Percentiles rank a stretch among this genome's conserved stretches.
Conservation (phyloP, 176 grass and related monocot genomes). For the Cymbopogon citratus region DNA sequence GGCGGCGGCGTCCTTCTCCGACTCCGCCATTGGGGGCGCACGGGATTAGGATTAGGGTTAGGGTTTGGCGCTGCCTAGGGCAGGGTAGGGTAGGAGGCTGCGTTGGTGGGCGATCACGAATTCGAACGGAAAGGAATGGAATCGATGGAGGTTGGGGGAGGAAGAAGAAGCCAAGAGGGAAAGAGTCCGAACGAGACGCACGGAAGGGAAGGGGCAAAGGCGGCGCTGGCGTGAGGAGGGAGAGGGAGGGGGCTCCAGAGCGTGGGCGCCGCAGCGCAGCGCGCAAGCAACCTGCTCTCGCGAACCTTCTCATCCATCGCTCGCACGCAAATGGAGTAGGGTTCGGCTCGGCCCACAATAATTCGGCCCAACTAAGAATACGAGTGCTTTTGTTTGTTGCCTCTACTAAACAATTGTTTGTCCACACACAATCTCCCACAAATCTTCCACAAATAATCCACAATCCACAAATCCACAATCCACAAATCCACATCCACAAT, state of each 20-base stretch:
- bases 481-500: too few species aligned
- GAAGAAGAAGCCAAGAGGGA: background rate
- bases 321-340: background rate
- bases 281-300: background rate
- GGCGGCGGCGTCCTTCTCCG: background rate
- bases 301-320: background rate
- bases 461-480: too few species aligned
- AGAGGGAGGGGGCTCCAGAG: too few species aligned
- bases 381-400: too few species aligned
- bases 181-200: too few species aligned
- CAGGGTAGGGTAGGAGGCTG: background rate
- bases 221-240: background rate
- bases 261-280: background rate
- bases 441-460: too few species aligned
- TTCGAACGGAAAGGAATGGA: background rate
- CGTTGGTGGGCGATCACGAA: background rate
- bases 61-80: background rate
- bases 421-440: too few species aligned
- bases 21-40: constrained; percentile 7
- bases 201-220: background rate
- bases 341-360: background rate
- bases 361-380: background rate
- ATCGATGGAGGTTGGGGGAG: background rate
- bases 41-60: constrained; percentile 19
- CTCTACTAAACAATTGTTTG: too few species aligned